These are phyloP conservation scores for Diaporthe helianthi DNA, from an alignment of 2,329 filamentous ascomycete species.

Conservation along the genomic window DNA sequence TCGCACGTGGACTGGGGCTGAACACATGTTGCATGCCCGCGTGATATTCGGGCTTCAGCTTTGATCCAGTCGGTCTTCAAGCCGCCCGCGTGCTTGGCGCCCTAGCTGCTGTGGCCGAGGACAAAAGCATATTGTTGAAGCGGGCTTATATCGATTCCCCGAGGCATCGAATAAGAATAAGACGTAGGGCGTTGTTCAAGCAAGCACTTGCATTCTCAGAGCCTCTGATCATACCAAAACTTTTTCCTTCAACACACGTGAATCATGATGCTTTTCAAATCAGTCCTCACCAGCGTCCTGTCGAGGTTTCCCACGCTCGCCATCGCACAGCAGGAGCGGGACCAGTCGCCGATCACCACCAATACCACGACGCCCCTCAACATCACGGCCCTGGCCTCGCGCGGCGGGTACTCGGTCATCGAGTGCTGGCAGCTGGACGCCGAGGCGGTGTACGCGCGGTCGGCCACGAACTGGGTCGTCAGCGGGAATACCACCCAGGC, in stretches of 20 bases:
- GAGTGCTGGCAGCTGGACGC: slow-evolving; percentile 43
- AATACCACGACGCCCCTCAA: slow-evolving; percentile 37
- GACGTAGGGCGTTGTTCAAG: not conserved
- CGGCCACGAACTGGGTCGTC: slow-evolving; percentile 43
- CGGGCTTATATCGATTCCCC: not conserved
- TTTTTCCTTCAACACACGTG: not conserved
- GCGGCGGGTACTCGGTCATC: slow-evolving; percentile 40
- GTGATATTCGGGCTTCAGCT: not conserved
- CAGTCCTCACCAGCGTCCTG: not conserved
- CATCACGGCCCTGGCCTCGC: slow-evolving; percentile 42
- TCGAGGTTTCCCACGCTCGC: not conserved
- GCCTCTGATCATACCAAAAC: not conserved
- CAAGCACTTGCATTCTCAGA: not conserved
- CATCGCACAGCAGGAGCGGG: not conserved
- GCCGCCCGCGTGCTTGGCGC: not conserved
- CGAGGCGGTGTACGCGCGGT: slow-evolving; percentile 40
- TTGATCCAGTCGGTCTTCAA: not conserved
- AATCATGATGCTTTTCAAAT: not conserved
- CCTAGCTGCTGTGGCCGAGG: not conserved
- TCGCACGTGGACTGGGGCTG: not conserved
- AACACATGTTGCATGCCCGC: not conserved
- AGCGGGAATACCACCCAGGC: slow-evolving; percentile 40
- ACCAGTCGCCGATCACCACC: not conserved
- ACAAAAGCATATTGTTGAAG: not conserved
- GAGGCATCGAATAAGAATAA: not conserved